These are phyloP conservation scores for Dothiorella sarmentorum DNA, from an alignment of 2,329 filamentous ascomycete genomes.

Conservation along the genomic window DNA sequence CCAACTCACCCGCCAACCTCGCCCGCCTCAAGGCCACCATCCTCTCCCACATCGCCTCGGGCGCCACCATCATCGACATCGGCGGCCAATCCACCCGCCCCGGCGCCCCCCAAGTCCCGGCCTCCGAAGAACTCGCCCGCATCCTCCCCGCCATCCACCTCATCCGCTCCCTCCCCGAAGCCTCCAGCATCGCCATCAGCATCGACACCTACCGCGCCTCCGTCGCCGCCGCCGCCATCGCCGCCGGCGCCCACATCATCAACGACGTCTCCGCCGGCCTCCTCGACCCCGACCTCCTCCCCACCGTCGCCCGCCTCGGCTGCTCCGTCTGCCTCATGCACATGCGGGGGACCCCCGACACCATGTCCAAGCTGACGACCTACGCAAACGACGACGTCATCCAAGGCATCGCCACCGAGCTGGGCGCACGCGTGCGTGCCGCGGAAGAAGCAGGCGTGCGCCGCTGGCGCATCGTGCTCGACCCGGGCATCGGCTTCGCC, in stretches of 20 bases:
- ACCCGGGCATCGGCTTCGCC: slow-evolving; percentile 92
- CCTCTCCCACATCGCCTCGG: slow-evolving; percentile 59
- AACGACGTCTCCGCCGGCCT: slow-evolving; percentile 88
- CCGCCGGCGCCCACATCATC: slow-evolving; percentile 82
- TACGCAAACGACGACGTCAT: slow-evolving; percentile 70
- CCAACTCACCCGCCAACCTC: slow-evolving; percentile 37
- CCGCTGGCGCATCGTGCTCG: slow-evolving; percentile 91
- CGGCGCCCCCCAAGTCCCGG: slow-evolving; percentile 63
- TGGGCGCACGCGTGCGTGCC: slow-evolving; percentile 65
- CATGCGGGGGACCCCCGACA: slow-evolving; percentile 83
- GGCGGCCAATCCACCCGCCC: slow-evolving; percentile 93
- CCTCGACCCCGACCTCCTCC: slow-evolving; percentile 77
- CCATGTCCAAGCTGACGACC: slow-evolving; percentile 67
- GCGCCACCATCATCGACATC: slow-evolving; percentile 83
- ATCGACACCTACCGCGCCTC: slow-evolving; percentile 88
- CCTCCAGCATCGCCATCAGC: slow-evolving; percentile 67
- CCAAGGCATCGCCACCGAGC: slow-evolving; percentile 62
- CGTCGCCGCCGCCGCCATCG: slow-evolving; percentile 73
- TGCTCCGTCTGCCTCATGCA: slow-evolving; percentile 79
- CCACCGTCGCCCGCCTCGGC: slow-evolving; percentile 71
- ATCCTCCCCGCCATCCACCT: slow-evolving; percentile 75
- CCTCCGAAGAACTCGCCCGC: slow-evolving; percentile 72
- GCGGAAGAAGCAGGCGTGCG: slow-evolving; percentile 81
- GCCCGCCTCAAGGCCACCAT: slow-evolving; percentile 57
- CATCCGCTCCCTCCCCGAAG: slow-evolving; percentile 65